Percentiles rank a stretch among this genome's conserved stretches.
Conservation (phyloP, 495 filamentous ascomycete genomes). For the Hyphodiscus hymeniophilus region DNA sequence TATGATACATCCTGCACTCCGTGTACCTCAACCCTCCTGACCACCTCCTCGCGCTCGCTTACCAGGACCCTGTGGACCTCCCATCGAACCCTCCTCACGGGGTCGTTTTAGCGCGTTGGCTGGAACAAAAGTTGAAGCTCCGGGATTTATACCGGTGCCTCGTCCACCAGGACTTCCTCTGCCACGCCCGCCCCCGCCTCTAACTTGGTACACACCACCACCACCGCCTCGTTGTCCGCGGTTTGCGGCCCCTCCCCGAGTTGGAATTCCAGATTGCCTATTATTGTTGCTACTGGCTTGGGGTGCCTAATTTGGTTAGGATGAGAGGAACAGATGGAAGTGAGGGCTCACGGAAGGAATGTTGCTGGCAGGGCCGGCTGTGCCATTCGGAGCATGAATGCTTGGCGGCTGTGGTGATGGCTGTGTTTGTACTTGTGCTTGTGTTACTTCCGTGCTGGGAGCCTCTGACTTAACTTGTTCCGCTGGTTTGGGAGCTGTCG, state of each 20-base stretch:
- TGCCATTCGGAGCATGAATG: slow-evolving; percentile 11
- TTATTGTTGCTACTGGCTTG: slow-evolving; percentile 24
- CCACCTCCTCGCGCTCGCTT: slow-evolving; percentile 48
- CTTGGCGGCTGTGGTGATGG: slow-evolving; percentile 7
- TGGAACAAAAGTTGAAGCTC: slow-evolving; percentile 22
- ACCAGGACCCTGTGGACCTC: slow-evolving; percentile 26
- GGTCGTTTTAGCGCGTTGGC: slow-evolving; percentile 49
- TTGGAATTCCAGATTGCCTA: slow-evolving; percentile 32
- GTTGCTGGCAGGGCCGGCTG: slow-evolving; percentile 26
- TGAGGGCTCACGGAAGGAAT: slow-evolving; percentile 40
- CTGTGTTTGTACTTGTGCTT: slow-evolving; percentile 10
- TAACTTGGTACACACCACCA: slow-evolving; percentile 22
- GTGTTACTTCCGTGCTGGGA: background rate
- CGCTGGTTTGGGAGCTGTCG: slow-evolving; percentile 8
- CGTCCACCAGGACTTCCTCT: slow-evolving; percentile 35
- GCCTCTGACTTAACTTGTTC: slow-evolving; percentile 17
- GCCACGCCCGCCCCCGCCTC: slow-evolving; percentile 36
- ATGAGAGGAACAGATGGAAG: slow-evolving; percentile 26
- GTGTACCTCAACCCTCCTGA: slow-evolving; percentile 7
- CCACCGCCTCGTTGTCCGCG: slow-evolving; percentile 26
- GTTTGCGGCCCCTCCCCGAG: slow-evolving; percentile 34
- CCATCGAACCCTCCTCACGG: slow-evolving; percentile 52
- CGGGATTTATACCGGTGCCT: slow-evolving; percentile 38
- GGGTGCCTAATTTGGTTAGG: slow-evolving; percentile 29
- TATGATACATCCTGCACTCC: slow-evolving; percentile 9